Evolutionary conservation across 2,329 filamentous ascomycete genomes (phyloP).

Genomic region (Colletotrichum australisinense): DNA sequence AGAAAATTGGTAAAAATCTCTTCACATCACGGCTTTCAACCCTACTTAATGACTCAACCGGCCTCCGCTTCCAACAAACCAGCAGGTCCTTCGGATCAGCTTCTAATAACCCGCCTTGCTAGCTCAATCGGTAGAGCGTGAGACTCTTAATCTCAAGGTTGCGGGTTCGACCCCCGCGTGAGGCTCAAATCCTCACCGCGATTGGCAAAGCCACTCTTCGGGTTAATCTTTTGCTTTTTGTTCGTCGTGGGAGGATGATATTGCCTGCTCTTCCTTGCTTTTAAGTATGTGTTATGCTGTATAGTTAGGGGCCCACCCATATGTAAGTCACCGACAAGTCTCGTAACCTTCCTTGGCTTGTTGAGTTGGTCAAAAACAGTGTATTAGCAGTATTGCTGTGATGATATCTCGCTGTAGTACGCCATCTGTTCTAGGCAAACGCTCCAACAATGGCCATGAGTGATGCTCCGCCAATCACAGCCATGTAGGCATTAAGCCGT

Average conservation of each 20-base stretch:
- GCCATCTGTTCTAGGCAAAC: constrained; percentile 66
- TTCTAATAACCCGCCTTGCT: constrained; percentile 47
- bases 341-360: too few species aligned
- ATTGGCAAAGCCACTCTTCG: constrained; percentile 14
- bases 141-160: constrained; percentile 67
- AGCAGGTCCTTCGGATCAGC: constrained; percentile 22
- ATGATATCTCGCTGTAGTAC: not conserved
- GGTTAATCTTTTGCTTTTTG: constrained; percentile 19
- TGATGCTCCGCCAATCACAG: constrained; percentile 72
- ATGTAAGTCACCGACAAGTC: too few species aligned
- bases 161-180: constrained; percentile 42
- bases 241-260: not conserved
- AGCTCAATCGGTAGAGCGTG: constrained; percentile 81
- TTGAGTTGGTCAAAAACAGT: not conserved
- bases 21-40: not conserved
- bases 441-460: constrained; percentile 80
- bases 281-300: too few species aligned
- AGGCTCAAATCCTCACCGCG: constrained; percentile 39
- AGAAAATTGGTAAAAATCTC: constrained; percentile 6
- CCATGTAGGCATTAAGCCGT: constrained; percentile 70
- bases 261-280: not conserved
- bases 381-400: not conserved
- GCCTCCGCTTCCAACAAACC: rapidly evolving
- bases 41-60: constrained; percentile 3
- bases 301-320: too few species aligned